Percentiles rank a stretch among this genome's conserved stretches.
Conservation (phyloP, 768 basidiomycete genomes). For the Kwoniella sp. region DNA sequence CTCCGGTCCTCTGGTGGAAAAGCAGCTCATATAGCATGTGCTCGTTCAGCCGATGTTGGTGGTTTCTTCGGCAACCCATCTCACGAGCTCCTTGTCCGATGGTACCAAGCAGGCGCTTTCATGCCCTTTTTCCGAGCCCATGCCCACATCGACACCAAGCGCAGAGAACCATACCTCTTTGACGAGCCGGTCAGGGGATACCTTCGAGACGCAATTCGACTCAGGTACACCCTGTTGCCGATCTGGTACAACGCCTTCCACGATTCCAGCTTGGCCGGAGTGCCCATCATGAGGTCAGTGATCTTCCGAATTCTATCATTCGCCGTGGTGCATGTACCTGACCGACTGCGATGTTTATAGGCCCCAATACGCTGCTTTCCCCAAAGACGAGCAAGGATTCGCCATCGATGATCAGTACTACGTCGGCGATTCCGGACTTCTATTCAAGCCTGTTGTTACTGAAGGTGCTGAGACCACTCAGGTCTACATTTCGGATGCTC, state of each 20-base stretch:
- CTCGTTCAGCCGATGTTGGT: conserved; percentile 81
- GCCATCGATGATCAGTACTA: conserved; percentile 92
- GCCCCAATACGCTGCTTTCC: conserved; percentile 95
- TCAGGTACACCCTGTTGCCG: conserved; percentile 84
- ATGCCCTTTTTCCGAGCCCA: conserved; percentile 98
- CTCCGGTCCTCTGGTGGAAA: neutral
- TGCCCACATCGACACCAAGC: conserved; percentile 96
- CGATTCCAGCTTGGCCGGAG: conserved; percentile 77
- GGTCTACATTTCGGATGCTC: conserved; percentile 84
- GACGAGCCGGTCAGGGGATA: conserved; percentile 87
- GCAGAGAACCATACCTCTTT: conserved; percentile 90
- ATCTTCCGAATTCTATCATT: neutral
- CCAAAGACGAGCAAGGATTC: conserved; percentile 82
- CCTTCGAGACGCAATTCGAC: conserved; percentile 72
- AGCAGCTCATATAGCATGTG: neutral
- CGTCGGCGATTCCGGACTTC: conserved; percentile 80
- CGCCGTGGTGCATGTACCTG: neutral
- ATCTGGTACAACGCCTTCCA: conserved; percentile 98
- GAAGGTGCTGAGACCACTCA: conserved; percentile 70
- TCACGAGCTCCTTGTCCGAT: conserved; percentile 90
- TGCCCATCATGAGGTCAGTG: conserved; percentile 77
- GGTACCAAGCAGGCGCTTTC: conserved; percentile 95
- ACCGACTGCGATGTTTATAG: conserved; percentile 57
- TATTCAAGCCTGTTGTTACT: conserved; percentile 85
- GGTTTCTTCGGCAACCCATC: conserved; percentile 98